These are phyloP conservation scores for Pseudonectria foliicola DNA, from an alignment of 2,329 filamentous ascomycete species.

Conservation along the genomic window DNA sequence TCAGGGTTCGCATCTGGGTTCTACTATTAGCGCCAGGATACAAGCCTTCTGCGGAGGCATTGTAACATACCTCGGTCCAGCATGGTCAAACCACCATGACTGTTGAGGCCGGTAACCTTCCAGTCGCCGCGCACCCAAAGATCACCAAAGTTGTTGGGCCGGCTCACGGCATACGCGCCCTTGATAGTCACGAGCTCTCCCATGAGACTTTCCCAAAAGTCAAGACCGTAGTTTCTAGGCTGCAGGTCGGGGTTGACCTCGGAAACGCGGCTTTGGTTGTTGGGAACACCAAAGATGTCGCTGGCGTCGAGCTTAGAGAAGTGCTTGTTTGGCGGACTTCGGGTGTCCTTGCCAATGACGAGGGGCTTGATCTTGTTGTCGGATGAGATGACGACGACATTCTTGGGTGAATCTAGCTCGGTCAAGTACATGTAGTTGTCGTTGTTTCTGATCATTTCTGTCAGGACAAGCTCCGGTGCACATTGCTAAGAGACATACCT, in stretches of 20 bases:
- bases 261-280: conserved; percentile 52
- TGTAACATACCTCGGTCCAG: conserved; percentile 39
- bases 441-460: conserved; percentile 34
- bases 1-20: conserved; percentile 59
- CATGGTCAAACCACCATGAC: conserved; percentile 58
- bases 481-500: conserved; percentile 28
- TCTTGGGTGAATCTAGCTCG: conserved; percentile 50
- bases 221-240: conserved; percentile 56
- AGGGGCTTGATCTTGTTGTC: conserved; percentile 49
- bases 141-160: conserved; percentile 59
- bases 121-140: conserved; percentile 63
- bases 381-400: conserved; percentile 46
- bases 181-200: conserved; percentile 62
- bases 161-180: conserved; percentile 48
- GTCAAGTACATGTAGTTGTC: conserved; percentile 56
- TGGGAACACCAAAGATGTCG: conserved; percentile 58
- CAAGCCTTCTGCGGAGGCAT: too few species aligned
- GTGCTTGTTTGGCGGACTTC: conserved; percentile 52
- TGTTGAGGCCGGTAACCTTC: conserved; percentile 55
- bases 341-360: conserved; percentile 51
- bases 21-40: background rate
- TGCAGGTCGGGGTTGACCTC: conserved; percentile 52
- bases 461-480: background rate
- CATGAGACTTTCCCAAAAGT: conserved; percentile 66
- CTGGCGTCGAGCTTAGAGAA: conserved; percentile 58